Evolutionary conservation across 2,329 filamentous ascomycete species (phyloP).

Genomic region (Daldinia eschscholtzii): DNA sequence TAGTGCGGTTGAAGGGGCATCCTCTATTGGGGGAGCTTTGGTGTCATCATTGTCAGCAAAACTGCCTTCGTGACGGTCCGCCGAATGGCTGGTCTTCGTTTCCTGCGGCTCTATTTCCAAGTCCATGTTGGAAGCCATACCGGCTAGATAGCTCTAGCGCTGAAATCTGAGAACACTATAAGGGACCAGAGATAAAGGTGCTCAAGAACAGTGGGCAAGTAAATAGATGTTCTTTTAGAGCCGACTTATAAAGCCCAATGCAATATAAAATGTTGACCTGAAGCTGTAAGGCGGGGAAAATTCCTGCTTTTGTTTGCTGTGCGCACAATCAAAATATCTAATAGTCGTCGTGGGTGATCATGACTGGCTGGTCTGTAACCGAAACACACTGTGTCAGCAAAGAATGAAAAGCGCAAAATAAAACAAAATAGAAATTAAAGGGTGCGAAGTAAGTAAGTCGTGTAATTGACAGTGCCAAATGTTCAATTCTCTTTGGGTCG

Average conservation of each 20-base stretch:
- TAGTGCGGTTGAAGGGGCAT: conserved; percentile 36
- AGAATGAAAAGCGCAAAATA: conserved; percentile 8
- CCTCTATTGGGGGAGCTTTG: conserved; percentile 45
- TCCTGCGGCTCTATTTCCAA: conserved; percentile 45
- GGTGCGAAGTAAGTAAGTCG: conserved; percentile 31
- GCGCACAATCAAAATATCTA: conserved; percentile 32
- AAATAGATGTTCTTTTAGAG: conserved; percentile 3
- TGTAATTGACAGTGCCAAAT: conserved; percentile 42
- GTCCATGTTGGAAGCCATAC: conserved; percentile 38
- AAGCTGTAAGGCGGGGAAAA: conserved; percentile 29
- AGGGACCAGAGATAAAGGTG: neutral
- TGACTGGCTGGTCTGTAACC: conserved; percentile 37
- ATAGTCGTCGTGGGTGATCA: conserved; percentile 38
- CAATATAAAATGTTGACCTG: conserved; percentile 13
- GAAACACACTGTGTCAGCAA: conserved; percentile 35
- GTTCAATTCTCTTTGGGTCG: conserved; percentile 40
- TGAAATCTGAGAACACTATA: neutral
- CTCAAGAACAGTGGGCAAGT: conserved; percentile 6
- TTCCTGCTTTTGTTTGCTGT: conserved; percentile 27
- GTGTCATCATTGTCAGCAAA: conserved; percentile 32
- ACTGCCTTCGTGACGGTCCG: conserved; percentile 44
- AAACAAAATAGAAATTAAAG: conserved; percentile 22
- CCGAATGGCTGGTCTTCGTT: conserved; percentile 30
- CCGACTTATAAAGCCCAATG: conserved; percentile 1
- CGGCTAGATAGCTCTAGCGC: neutral